Conservation (phyloP, 1,284 basidiomycete species). For the Apiotrichum laibachii region DNA sequence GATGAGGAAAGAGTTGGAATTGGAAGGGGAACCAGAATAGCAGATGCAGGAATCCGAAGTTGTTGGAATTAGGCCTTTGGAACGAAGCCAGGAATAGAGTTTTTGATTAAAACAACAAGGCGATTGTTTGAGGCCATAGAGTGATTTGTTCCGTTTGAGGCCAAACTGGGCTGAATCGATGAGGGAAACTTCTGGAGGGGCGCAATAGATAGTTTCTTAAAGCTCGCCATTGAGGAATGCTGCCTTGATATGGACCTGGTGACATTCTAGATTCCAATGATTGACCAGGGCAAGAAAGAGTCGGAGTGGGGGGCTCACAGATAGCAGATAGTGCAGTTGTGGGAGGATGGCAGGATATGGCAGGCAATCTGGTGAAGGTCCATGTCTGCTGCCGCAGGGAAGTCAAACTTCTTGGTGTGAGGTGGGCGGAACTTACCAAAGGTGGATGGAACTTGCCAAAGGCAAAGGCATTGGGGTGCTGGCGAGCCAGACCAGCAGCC, state of each 20-base stretch:
- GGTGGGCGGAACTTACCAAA: too few species aligned
- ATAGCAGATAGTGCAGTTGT: too few species aligned
- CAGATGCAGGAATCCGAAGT: neutral
- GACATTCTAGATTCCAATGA: conserved; percentile 24
- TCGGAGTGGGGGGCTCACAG: too few species aligned
- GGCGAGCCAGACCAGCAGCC: too few species aligned
- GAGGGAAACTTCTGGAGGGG: conserved; percentile 23
- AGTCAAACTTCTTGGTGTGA: too few species aligned
- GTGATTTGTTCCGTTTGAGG: conserved; percentile 22
- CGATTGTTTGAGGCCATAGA: conserved; percentile 34
- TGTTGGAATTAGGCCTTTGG: neutral
- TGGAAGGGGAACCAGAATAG: neutral
- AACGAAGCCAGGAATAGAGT: conserved; percentile 1
- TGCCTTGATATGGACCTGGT: conserved; percentile 32
- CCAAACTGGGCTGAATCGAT: conserved; percentile 10
- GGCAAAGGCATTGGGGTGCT: too few species aligned
- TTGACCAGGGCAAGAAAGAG: conserved; percentile 27
- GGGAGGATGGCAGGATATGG: too few species aligned
- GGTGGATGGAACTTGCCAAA: too few species aligned
- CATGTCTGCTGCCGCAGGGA: conserved; percentile 23
- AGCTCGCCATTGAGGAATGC: conserved; percentile 16
- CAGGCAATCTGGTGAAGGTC: too few species aligned
- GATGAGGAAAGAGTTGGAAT: conserved; percentile 5
- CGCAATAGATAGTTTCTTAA: conserved; percentile 19
- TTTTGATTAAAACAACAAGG: conserved; percentile 27